Evolutionary conservation across 208 protist species (phyloP).

Genomic region (Trypanosoma avium): DNA sequence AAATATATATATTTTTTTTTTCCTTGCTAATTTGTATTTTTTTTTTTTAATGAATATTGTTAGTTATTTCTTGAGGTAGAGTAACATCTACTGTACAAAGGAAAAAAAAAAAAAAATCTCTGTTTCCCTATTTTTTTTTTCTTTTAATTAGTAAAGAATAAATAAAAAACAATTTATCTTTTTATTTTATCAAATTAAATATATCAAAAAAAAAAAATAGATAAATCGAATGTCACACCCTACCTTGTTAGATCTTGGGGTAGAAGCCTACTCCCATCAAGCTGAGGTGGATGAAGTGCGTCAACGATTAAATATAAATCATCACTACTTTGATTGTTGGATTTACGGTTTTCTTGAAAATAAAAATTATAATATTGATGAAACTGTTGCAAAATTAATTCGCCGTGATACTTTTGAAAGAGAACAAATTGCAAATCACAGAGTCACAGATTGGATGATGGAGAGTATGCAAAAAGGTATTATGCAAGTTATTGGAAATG

Average conservation of each 20-base stretch:
- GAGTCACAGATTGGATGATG: slow-evolving; percentile 20
- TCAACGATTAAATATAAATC: slow-evolving; percentile 11
- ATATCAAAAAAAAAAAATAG: slow-evolving; percentile 1
- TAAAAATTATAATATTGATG: slow-evolving; percentile 30
- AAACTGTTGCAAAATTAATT: slow-evolving; percentile 23
- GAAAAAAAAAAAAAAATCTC: too few relatives aligned
- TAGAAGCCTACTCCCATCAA: slow-evolving; percentile 17
- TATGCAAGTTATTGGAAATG: slow-evolving; percentile 29
- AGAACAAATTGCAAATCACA: slow-evolving; percentile 17
- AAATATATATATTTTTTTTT: too few relatives aligned
- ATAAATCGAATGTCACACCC: not conserved
- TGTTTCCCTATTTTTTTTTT: too few relatives aligned
- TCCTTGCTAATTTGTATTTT: too few relatives aligned
- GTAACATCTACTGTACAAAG: too few relatives aligned
- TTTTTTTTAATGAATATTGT: too few relatives aligned
- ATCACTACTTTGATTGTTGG: slow-evolving; percentile 30
- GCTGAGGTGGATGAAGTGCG: slow-evolving; percentile 23
- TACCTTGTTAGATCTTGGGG: slow-evolving; percentile 14
- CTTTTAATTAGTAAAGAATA: too few relatives aligned
- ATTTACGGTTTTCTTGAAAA: slow-evolving; percentile 31
- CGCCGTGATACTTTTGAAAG: slow-evolving; percentile 24
- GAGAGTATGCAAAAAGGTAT: slow-evolving; percentile 24
- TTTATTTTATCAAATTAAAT: slow-evolving; percentile 9
- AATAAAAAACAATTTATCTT: too few relatives aligned
- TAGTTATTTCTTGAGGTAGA: too few relatives aligned